Percentiles rank a stretch among this genome's conserved stretches.
Conservation (phyloP, 192 early-diverging fungal species). For the Podila minutissima region DNA sequence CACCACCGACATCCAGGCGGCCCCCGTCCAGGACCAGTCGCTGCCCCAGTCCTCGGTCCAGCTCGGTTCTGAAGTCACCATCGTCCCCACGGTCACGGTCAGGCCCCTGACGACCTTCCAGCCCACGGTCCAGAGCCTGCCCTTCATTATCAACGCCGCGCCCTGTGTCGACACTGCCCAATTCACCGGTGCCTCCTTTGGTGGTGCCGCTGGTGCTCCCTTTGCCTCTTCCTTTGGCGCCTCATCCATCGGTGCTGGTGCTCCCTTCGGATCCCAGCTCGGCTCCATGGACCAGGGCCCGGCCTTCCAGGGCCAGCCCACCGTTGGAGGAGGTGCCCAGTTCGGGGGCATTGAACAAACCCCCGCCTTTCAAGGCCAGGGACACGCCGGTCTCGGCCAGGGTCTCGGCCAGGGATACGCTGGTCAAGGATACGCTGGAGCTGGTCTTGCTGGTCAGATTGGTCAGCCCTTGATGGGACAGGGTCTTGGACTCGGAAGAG, state of each 20-base stretch:
- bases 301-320: not conserved
- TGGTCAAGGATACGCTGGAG: too few species aligned
- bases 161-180: slow-evolving; percentile 11
- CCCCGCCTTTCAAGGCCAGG: not conserved
- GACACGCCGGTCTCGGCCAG: not conserved
- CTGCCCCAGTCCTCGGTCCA: slow-evolving; percentile 7
- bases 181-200: not conserved
- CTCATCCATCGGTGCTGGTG: not conserved
- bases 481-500: too few species aligned
- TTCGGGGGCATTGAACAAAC: not conserved
- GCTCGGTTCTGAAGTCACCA: slow-evolving; percentile 16
- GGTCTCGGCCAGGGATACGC: too few species aligned
- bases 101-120: slow-evolving; percentile 23
- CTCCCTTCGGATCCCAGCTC: not conserved
- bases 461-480: too few species aligned
- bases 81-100: slow-evolving; percentile 14
- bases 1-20: slow-evolving; percentile 6
- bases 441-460: too few species aligned
- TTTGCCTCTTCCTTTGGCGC: not conserved
- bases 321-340: not conserved
- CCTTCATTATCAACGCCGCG: slow-evolving; percentile 19
- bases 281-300: not conserved
- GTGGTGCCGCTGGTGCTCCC: not conserved
- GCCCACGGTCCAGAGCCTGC: slow-evolving; percentile 27
- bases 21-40: slow-evolving; percentile 3